Base-by-base conservation (phyloP, 805 yeast species). In the Candida taoyuanica region DNA sequence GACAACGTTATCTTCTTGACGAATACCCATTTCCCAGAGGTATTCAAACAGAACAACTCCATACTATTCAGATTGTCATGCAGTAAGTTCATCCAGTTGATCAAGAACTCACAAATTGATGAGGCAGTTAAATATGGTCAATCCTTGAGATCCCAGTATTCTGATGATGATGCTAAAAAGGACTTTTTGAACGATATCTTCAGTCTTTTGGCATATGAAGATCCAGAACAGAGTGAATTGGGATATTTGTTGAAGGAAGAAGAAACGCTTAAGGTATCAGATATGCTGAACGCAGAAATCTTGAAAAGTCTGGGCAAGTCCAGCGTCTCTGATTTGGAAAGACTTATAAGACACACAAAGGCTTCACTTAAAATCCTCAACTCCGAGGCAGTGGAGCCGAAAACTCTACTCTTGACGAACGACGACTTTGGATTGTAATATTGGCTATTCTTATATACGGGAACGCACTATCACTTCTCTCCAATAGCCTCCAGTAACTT, bases 131-230 rank as follows among this genome's bases (percentile, higher is more conserved):
- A 46, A 20, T 67, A 53, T 43, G 76, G 76, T 5, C 67, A 65
- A 40, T 25, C 49, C 11, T 48, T 74, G 31, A 59, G 63, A 34
- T 39, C 48, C 3, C 42, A 54, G 18, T 71, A 58, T 41, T 52
- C 48, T 12, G 41, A 52, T 3, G 58, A 63, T n/a, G 46, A 57
- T 3, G 51, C 51, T n/a, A 62, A 64, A 29, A 62, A 59, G 21
- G 57, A 59, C 7, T 60, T 62, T 12, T 49, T 79, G 21, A 62
- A 65, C 28, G 70, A 72, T 30, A 62, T 77, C 0, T 73, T 76
- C 7, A 62, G 75, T 3, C 54, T 79, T 20, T 52, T 78, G 32
- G 78, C 81, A 3, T 78, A 70, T 44, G 68, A 68, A 8, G 63
- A 76, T 36, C 81, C 81, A 1, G 40, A 43, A 30, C 42, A 52